Percentiles rank a stretch among this genome's conserved stretches.
Evolutionary conservation across 116 monocot species (phyloP).

Genomic region (Cymodocea nodosa): DNA sequence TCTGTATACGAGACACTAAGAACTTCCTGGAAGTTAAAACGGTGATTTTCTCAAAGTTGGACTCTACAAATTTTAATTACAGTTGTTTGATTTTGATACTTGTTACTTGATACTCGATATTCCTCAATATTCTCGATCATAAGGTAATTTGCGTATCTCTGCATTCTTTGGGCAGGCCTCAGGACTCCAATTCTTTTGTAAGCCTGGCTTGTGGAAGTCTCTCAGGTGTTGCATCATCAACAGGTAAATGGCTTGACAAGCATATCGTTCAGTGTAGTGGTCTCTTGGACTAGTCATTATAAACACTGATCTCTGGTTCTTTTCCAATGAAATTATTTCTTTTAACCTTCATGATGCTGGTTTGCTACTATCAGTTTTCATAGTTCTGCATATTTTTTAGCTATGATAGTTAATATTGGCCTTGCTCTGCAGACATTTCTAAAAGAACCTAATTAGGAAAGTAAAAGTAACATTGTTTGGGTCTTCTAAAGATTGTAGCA

Average conservation of each 20-base stretch:
- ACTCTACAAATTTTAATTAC: not conserved
- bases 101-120: not conserved
- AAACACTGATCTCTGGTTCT: too few relatives aligned
- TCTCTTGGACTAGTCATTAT: too few relatives aligned
- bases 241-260: slow-evolving; percentile 31
- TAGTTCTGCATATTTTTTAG: too few relatives aligned
- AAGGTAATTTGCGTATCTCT: not conserved
- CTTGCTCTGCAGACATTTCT: too few relatives aligned
- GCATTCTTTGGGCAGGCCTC: slow-evolving; percentile 37
- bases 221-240: slow-evolving; percentile 90
- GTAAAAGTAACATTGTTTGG: too few relatives aligned
- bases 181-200: slow-evolving; percentile 48
- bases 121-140: not conserved
- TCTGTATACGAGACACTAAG: slow-evolving; percentile 64
- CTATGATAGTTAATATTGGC: too few relatives aligned
- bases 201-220: slow-evolving; percentile 80
- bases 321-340: too few relatives aligned
- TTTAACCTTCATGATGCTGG: too few relatives aligned
- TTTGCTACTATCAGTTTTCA: too few relatives aligned
- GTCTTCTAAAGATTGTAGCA: too few relatives aligned
- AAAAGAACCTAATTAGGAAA: too few relatives aligned
- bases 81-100: not conserved
- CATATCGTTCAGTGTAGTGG: too few relatives aligned
- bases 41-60: slow-evolving; percentile 28
- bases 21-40: slow-evolving; percentile 45